Base-by-base conservation (phyloP, 805 yeast genomes). In the Wickerhamiella shivajii region DNA sequence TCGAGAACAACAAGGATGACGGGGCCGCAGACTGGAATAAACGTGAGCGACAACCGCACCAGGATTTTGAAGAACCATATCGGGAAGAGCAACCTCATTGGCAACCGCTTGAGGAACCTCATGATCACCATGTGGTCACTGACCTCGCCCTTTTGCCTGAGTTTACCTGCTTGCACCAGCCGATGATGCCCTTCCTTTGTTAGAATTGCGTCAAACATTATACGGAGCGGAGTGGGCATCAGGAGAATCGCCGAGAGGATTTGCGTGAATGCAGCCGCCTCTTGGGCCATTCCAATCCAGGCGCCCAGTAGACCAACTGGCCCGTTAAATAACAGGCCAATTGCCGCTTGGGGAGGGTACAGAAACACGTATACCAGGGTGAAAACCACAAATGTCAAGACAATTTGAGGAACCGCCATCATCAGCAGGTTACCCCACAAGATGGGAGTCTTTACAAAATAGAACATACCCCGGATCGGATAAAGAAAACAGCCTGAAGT, bases 11-110 rank as follows among this genome's bases (percentile, higher is more conserved):
- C 52, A 8, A 69, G 63, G 6, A 70, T 17, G 4, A 65, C n/a
- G 0, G 79, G 77, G 0, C 84, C 84, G 5, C 69, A 13, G 5
- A 73, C 23, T 0, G 84, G 84, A 10, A 76, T 57, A 33, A 62
- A 50, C 19, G 66, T 63, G 9, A 74, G 45, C 0, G 58, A 11
- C 12, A 67, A 43, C 14, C 60, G 50, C 1, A 59, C 11, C 0
- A 61, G 1, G 2, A 62, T 56, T 34, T 63, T 57, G 6, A 52
- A 12, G 0, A 67, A 31, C 53, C 69, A 59, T 19, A 51, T 47
- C 1, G 70, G 68, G 15, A 67, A 59, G 1, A 61, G 38, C 15
- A 61, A 18, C 20, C 44, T 47, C 15, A 44, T 43, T 1, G 73
- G 71, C 9, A 61, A 31, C 3, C 49, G 36, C 35, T 54, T 51